Base-by-base conservation (phyloP, 2,329 filamentous ascomycete genomes). In the Arthrobotrys conoides region DNA sequence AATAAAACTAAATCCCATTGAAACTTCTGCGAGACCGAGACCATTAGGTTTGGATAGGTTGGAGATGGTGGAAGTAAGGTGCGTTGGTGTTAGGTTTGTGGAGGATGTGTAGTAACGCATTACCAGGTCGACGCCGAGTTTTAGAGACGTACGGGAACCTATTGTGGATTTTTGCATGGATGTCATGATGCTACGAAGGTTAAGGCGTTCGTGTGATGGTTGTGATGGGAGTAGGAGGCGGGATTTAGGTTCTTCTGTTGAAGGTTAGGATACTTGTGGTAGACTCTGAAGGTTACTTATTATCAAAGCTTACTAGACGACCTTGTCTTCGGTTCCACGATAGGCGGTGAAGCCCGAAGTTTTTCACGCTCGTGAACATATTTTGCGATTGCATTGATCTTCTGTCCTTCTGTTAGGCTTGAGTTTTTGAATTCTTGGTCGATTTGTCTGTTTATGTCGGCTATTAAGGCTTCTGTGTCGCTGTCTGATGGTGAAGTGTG, bases 1-100 rank as follows among this genome's bases (percentile, higher is more conserved):
- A 16, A 69, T 46, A n/a, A 76, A 76, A 30, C 57, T 67, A n/a
- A 57, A 70, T 6, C 57, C 72, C 38, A 59, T 18, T 6, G 65
- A 66, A 0, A 66, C 24, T 49, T 76, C 72, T 3, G 72, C 46
- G 14, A 76, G 38, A 0, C 72, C 72, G 3, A 24, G 44, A 6
- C 72, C 72, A 2, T 27, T 16, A 3, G 65, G 48, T 59, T 65
- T 70, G 24, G 44, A 70, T 16, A 76, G 27, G 16, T 70, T 71
- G 5, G 41, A 41, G 24, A 76, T 49, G 6, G 70, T 30, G 5
- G 53, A 20, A 4, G 69, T 76, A 5, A 65, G 55, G 9, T 76
- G 65, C 5, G 63, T 27, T 38, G 46, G 6, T 1, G 33, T 61
- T 27, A 61, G 10, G 57, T 36, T 63, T 63, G 30, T 20, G 24